Conservation (phyloP, 179 eudicot species). For the Vitellaria paradoxa region DNA sequence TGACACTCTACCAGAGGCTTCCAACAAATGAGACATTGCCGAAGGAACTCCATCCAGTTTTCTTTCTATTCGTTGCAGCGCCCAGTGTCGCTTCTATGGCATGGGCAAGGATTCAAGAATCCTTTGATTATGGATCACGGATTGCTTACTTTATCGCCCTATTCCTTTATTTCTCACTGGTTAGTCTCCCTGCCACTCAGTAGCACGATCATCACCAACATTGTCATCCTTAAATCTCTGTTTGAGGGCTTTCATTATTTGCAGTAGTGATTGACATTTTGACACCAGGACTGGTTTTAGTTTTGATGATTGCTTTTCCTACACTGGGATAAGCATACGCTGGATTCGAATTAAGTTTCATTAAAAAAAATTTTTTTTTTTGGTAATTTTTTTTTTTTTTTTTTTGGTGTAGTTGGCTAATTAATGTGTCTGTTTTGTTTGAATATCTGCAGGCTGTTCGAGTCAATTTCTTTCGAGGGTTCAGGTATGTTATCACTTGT, state of each 20-base stretch:
- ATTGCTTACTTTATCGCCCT: conserved; percentile 79
- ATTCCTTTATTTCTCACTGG: conserved; percentile 92
- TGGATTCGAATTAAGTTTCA: no score
- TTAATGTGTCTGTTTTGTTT: not conserved
- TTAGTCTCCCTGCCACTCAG: conserved; percentile 24
- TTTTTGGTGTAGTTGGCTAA: not conserved
- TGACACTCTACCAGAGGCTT: conserved; percentile 82
- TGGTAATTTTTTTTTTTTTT: no score
- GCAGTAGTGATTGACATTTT: not conserved
- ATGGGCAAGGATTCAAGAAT: conserved; percentile 80
- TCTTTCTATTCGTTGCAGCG: conserved; percentile 88
- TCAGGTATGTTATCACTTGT: conserved; percentile 39
- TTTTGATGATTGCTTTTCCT: not conserved
- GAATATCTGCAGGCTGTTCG: conserved; percentile 59
- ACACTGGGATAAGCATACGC: not conserved
- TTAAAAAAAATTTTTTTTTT: no score
- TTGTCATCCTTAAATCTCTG: not conserved
- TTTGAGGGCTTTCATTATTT: not conserved
- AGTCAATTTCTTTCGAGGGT: conserved; percentile 84
- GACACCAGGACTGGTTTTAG: not conserved
- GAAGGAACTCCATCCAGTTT: conserved; percentile 92
- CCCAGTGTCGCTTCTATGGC: conserved; percentile 97
- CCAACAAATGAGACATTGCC: conserved; percentile 94
- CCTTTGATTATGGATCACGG: conserved; percentile 73
- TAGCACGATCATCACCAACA: not conserved